Evolutionary conservation across 1,284 basidiomycete species (phyloP).

Genomic region (Ustilago sp.): DNA sequence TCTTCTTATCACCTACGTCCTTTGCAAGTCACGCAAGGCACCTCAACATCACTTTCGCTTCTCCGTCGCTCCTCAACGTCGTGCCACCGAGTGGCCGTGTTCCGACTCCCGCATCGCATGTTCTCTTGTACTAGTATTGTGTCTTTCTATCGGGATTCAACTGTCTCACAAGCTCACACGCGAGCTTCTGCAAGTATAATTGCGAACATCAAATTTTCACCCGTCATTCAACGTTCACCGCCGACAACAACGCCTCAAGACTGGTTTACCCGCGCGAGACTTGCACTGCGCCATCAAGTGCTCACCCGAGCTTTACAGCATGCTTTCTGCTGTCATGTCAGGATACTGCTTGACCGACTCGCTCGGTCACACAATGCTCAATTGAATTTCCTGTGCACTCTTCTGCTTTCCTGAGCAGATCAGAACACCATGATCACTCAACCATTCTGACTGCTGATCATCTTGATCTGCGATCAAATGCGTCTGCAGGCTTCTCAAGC

Average conservation of each 20-base stretch:
- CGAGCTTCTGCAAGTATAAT: slow-evolving; percentile 8
- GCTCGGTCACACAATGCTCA: too few species aligned
- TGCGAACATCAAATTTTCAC: slow-evolving; percentile 1
- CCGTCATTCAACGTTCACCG: background rate
- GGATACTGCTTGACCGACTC: too few species aligned
- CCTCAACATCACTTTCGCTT: background rate
- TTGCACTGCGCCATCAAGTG: too few species aligned
- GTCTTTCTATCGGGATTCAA: background rate
- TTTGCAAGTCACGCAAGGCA: background rate
- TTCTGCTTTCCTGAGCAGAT: too few species aligned
- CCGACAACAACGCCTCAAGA: background rate
- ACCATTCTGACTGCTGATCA: too few species aligned
- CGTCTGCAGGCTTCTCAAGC: too few species aligned
- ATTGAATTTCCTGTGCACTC: too few species aligned
- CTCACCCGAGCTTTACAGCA: too few species aligned
- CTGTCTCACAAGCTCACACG: background rate
- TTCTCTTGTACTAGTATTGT: slow-evolving; percentile 30
- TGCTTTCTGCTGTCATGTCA: too few species aligned
- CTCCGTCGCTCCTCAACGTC: background rate
- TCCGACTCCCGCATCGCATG: slow-evolving; percentile 31
- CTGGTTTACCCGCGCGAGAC: too few species aligned
- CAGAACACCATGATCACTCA: too few species aligned
- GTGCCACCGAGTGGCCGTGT: slow-evolving; percentile 23
- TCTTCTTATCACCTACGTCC: background rate
- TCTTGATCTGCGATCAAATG: too few species aligned